Conservation (phyloP, 2,329 filamentous ascomycete genomes). For the Fusarium veterinarium region DNA sequence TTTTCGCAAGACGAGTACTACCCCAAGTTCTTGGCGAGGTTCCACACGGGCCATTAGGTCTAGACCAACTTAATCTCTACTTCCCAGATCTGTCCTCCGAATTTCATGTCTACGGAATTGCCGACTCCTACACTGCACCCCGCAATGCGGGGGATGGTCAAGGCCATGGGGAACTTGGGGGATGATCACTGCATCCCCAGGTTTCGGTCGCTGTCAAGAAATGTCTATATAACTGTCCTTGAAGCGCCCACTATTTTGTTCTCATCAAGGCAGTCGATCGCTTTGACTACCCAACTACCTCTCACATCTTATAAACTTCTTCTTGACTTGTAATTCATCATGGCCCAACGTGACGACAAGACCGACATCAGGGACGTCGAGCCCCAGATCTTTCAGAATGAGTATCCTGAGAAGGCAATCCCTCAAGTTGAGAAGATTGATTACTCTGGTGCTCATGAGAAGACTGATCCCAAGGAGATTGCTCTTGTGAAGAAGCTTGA, state of each 20-base stretch:
- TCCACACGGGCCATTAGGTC: conserved; percentile 1
- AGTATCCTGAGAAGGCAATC: conserved; percentile 30
- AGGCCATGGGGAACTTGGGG: neutral
- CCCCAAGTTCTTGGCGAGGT: conserved; percentile 3
- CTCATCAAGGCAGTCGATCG: conserved; percentile 29
- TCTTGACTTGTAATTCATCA: neutral
- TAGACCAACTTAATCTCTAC: conserved; percentile 34
- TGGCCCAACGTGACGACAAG: conserved; percentile 29
- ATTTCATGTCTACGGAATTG: neutral
- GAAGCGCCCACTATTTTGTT: neutral
- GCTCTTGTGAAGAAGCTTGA: conserved; percentile 43
- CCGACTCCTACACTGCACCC: conserved; percentile 23
- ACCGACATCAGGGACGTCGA: conserved; percentile 22
- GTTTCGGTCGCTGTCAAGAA: neutral
- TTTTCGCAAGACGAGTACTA: neutral
- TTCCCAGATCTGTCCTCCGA: conserved; percentile 14
- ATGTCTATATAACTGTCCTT: conserved; percentile 24
- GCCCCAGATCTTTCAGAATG: conserved; percentile 37
- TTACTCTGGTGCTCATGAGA: conserved; percentile 44
- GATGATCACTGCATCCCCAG: neutral
- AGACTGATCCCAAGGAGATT: conserved; percentile 44
- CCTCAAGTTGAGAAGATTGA: conserved; percentile 37
- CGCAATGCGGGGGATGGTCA: conserved; percentile 25
- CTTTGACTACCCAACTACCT: conserved; percentile 21
- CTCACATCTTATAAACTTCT: neutral